A percentile compares a stretch with the other conserved stretches of the same genome.
phyloP scores from a whole-genome alignment of 306 rosid species.

The Cicer pinnatifidum region DNA sequence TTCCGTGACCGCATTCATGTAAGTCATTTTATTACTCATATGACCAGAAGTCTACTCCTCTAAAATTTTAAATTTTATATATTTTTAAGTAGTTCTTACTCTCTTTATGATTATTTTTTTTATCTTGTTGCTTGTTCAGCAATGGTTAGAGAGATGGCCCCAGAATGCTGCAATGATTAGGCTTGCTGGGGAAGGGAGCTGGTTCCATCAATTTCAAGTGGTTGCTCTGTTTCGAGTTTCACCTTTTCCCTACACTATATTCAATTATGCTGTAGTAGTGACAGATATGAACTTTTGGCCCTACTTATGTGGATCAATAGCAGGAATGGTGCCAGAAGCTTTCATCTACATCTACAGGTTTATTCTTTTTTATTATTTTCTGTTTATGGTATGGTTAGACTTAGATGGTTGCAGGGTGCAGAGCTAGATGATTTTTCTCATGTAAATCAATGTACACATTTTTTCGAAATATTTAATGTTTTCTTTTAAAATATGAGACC shows the following conservation, averaged over 20 bases:
- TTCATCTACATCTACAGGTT: conserved; percentile 95
- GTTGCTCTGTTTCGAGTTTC: conserved; percentile 91
- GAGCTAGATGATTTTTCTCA: background rate
- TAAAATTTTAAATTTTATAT: background rate
- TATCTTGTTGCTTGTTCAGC: conserved; percentile 58
- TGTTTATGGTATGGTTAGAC: background rate
- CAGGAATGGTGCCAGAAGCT: conserved; percentile 98
- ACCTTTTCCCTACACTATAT: conserved; percentile 96
- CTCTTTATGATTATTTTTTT: conserved; percentile 31
- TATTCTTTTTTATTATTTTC: conserved; percentile 31
- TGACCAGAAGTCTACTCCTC: background rate
- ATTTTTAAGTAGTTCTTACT: background rate
- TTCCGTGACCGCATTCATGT: conserved; percentile 95
- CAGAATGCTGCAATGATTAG: conserved; percentile 83
- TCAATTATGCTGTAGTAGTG: conserved; percentile 90
- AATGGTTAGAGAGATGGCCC: conserved; percentile 95
- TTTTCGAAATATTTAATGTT: background rate
- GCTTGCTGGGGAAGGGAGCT: conserved; percentile 94
- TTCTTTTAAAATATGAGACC: background rate
- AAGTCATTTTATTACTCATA: conserved; percentile 46
- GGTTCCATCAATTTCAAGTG: conserved; percentile 88
- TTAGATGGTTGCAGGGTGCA: conserved; percentile 4
- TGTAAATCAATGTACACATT: conserved; percentile 12
- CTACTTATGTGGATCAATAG: conserved; percentile 85
- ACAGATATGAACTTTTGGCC: conserved; percentile 97